Percentiles rank a stretch among this genome's conserved stretches.
Conservation (phyloP, 228 moss, liverwort and hornwort genomes). For the Sphagnum fallax region DNA sequence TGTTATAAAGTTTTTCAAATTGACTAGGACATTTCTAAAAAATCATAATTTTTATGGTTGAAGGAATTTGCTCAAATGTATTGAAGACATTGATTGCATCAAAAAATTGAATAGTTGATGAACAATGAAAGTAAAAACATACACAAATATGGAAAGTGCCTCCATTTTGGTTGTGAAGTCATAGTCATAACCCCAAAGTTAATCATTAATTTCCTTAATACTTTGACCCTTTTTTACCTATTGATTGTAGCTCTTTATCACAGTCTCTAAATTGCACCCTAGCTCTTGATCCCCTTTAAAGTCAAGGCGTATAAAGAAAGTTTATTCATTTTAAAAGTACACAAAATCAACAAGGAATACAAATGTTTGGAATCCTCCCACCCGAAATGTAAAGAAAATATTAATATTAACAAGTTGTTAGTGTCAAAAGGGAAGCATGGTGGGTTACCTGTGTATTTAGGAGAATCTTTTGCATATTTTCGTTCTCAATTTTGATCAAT, state of each 20-base stretch:
- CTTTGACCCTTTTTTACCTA: slow-evolving; percentile 35
- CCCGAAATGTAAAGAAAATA: neutral
- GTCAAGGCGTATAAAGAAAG: neutral
- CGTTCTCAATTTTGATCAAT: neutral
- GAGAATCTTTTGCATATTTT: neutral
- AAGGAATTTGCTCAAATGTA: neutral
- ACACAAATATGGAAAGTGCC: slow-evolving; percentile 2
- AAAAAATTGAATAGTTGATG: neutral
- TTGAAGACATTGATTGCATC: neutral
- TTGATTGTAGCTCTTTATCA: slow-evolving; percentile 32
- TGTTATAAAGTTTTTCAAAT: neutral
- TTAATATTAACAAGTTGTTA: neutral
- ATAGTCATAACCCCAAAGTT: slow-evolving; percentile 19
- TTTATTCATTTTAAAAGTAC: neutral
- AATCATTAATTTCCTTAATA: slow-evolving; percentile 23
- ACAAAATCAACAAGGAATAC: neutral
- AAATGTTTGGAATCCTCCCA: neutral
- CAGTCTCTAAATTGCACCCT: slow-evolving; percentile 9
- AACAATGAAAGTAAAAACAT: neutral
- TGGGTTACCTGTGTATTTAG: neutral
- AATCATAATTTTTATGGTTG: neutral
- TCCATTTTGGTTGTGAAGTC: slow-evolving; percentile 12
- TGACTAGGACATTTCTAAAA: neutral
- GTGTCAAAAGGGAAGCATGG: neutral
- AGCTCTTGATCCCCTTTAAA: neutral